Conservation (phyloP, 495 filamentous ascomycete species). For the Penicillium macrosclerotiorum region DNA sequence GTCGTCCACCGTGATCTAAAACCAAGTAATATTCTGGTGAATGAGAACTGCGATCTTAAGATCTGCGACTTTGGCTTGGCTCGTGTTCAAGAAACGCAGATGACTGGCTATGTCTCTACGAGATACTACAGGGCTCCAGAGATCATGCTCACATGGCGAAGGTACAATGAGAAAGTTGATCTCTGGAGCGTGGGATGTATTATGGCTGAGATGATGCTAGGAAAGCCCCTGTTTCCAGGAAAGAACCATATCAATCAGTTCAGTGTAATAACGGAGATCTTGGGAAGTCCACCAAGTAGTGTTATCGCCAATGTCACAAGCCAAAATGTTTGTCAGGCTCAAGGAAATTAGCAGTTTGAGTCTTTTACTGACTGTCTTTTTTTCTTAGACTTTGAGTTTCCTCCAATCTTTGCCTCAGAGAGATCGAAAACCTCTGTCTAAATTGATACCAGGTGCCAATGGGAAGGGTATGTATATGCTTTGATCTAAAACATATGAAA, state of each 20-base stretch:
- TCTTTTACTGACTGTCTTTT: slow-evolving; percentile 3
- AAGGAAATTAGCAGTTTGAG: background rate
- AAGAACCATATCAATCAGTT: slow-evolving; percentile 99
- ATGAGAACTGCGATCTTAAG: slow-evolving; percentile 98
- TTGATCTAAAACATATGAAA: background rate
- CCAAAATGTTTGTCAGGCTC: slow-evolving; percentile 69
- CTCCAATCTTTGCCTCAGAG: slow-evolving; percentile 92
- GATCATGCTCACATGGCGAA: slow-evolving; percentile 99
- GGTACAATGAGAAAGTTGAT: slow-evolving; percentile 98
- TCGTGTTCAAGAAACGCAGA: slow-evolving; percentile 94
- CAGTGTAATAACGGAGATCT: slow-evolving; percentile 94
- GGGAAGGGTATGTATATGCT: slow-evolving; percentile 58
- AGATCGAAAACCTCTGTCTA: slow-evolving; percentile 78
- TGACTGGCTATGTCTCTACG: slow-evolving; percentile 98
- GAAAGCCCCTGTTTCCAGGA: slow-evolving; percentile 93
- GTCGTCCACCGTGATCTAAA: slow-evolving; percentile 97
- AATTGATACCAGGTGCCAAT: slow-evolving; percentile 90
- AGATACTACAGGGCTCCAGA: slow-evolving; percentile 97
- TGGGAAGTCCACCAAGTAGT: slow-evolving; percentile 92
- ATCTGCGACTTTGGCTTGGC: slow-evolving; percentile 98
- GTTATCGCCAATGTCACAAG: slow-evolving; percentile 96
- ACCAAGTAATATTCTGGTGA: slow-evolving; percentile 96
- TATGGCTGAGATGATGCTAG: slow-evolving; percentile 97
- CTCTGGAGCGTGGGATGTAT: slow-evolving; percentile 99
- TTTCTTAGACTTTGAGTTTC: slow-evolving; percentile 79